phyloP scores from a whole-genome alignment of 2,329 filamentous ascomycete genomes.

The Metarhizium album region DNA sequence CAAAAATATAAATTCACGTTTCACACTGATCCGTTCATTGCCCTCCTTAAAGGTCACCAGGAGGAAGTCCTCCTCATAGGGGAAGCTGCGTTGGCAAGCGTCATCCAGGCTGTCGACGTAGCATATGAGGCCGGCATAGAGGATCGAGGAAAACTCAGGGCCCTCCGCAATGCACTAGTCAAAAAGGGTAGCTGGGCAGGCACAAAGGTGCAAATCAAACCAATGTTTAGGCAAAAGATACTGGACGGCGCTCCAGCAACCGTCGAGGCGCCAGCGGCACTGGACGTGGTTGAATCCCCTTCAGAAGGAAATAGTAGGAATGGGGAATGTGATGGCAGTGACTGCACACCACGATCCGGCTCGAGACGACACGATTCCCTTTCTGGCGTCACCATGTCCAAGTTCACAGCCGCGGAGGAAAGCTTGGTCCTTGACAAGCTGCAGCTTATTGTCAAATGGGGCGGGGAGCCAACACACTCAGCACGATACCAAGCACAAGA shows the following conservation, averaged over 20 bases:
- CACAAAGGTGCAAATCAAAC: constrained; percentile 98
- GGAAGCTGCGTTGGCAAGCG: constrained; percentile 77
- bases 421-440: constrained; percentile 90
- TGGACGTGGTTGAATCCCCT: constrained; percentile 18
- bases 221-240: constrained; percentile 91
- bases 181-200: constrained; percentile 92
- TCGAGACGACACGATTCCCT: constrained; percentile 70
- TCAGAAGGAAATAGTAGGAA: constrained; percentile 11
- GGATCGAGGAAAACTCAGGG: constrained; percentile 74
- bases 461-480: constrained; percentile 93
- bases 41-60: constrained; percentile 86
- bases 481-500: constrained; percentile 94
- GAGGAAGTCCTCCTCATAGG: constrained; percentile 93
- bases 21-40: constrained; percentile 91
- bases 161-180: constrained; percentile 74
- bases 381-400: constrained; percentile 82
- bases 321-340: constrained; percentile 12
- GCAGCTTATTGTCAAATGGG: constrained; percentile 98
- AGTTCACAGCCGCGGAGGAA: constrained; percentile 87
- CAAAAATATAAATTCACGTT: constrained; percentile 99
- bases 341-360: constrained; percentile 12
- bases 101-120: constrained; percentile 74
- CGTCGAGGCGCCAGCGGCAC: constrained; percentile 22
- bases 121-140: constrained; percentile 73
- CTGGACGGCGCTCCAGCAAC: constrained; percentile 42